phyloP scores from a whole-genome alignment of 371 early-diverging fungal genomes.

The Apophysomyces trapeziformis region DNA sequence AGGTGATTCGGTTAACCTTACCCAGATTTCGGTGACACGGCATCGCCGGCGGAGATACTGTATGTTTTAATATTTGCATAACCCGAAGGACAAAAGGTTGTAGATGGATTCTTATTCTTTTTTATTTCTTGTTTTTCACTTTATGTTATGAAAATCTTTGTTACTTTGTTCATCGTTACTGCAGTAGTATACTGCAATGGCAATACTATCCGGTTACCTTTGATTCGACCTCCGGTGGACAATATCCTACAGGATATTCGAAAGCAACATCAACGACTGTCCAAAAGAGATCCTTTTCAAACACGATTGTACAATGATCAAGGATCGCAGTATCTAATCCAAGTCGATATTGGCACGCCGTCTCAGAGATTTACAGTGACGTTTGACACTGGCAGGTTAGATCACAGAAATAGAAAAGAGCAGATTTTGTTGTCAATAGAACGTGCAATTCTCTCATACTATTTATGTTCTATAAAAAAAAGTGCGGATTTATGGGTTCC shows the following conservation, averaged over 20 bases:
- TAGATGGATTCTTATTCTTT: background rate
- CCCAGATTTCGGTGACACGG: too few species aligned
- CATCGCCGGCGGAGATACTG: too few species aligned
- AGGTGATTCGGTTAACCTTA: too few species aligned
- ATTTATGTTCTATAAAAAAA: conserved; percentile 7
- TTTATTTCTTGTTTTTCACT: background rate
- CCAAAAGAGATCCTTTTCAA: conserved; percentile 14
- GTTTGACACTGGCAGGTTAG: conserved; percentile 33
- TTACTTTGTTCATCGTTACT: conserved; percentile 3
- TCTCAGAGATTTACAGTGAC: conserved; percentile 27
- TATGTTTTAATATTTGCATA: background rate
- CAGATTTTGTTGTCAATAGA: conserved; percentile 1
- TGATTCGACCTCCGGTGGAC: conserved; percentile 6
- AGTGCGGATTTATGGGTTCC: conserved; percentile 41
- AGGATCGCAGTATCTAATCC: conserved; percentile 30
- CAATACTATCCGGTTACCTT: background rate
- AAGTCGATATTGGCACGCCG: conserved; percentile 27
- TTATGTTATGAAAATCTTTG: conserved; percentile 8
- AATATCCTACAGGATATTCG: background rate
- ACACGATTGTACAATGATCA: conserved; percentile 24
- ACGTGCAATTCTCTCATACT: background rate
- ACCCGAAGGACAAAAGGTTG: conserved; percentile 4
- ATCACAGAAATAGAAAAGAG: background rate
- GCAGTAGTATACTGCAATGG: background rate
- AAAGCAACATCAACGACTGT: conserved; percentile 9